phyloP scores from a whole-genome alignment of 23 red algal genomes.

The Agarophyton chilense region DNA sequence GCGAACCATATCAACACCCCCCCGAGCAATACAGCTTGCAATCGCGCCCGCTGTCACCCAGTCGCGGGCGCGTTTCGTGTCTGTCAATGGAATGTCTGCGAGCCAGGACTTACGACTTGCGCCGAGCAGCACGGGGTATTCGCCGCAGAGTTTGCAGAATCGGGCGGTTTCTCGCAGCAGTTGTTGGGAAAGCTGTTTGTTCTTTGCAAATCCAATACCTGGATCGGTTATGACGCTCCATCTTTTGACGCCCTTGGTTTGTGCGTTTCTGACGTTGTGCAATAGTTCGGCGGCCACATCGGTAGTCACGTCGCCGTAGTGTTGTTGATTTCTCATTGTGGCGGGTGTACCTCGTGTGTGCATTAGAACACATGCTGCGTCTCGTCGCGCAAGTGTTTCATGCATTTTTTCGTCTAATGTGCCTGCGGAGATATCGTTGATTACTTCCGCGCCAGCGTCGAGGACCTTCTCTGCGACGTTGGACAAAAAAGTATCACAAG shows the following conservation, averaged over 20 bases:
- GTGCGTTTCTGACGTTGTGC: conserved; percentile 32
- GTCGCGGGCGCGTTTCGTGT: conserved; percentile 51
- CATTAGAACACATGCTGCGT: conserved; percentile 79
- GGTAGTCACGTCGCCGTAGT: conserved; percentile 40
- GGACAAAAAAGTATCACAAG: conserved; percentile 82
- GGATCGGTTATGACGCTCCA: conserved; percentile 85
- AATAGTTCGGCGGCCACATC: conserved; percentile 49
- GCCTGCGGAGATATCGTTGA: conserved; percentile 91
- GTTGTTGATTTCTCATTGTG: conserved; percentile 64
- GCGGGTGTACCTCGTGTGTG: conserved; percentile 92
- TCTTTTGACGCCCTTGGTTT: conserved; percentile 51
- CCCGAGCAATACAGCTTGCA: conserved; percentile 9
- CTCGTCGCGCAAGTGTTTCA: conserved; percentile 12
- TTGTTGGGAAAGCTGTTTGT: conserved; percentile 27
- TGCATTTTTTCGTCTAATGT: conserved; percentile 53
- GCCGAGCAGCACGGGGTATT: conserved; percentile 49
- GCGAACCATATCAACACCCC: conserved; percentile 84
- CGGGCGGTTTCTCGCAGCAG: conserved; percentile 38
- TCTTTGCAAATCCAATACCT: conserved; percentile 96
- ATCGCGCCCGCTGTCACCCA: conserved; percentile 90
- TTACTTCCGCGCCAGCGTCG: conserved; percentile 59
- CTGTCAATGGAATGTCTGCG: not conserved
- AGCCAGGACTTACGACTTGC: conserved; percentile 51
- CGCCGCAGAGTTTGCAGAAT: conserved; percentile 18
- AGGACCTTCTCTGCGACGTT: conserved; percentile 68